These are phyloP conservation scores for Protomyces inundatus DNA, from an alignment of 1,139 yeast genomes.

Conservation along the genomic window DNA sequence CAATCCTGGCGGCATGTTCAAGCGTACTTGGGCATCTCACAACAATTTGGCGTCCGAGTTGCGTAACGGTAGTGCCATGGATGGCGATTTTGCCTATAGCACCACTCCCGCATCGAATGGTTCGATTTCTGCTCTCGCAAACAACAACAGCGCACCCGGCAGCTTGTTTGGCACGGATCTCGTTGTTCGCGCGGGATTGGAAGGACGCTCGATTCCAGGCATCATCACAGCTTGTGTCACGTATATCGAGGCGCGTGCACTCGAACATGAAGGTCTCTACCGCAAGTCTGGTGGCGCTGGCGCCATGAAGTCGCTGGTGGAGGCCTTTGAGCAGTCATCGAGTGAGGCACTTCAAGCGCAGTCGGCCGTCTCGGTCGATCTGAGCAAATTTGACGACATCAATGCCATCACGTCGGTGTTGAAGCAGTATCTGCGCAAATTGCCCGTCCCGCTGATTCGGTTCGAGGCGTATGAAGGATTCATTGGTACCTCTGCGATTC, in stretches of 20 bases:
- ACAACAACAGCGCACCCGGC: neutral
- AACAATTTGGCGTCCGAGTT: constrained; percentile 9
- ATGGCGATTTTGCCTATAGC: neutral
- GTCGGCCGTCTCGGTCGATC: constrained; percentile 5
- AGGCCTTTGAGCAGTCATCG: constrained; percentile 40
- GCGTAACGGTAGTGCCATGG: neutral
- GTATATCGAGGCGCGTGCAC: constrained; percentile 71
- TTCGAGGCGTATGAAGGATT: constrained; percentile 61
- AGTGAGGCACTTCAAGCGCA: neutral
- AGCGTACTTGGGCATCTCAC: constrained; percentile 23
- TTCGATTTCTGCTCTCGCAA: neutral
- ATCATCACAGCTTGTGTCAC: constrained; percentile 67
- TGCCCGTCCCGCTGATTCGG: constrained; percentile 82
- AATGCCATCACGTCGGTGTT: constrained; percentile 82
- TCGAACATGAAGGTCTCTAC: constrained; percentile 78
- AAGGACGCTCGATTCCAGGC: constrained; percentile 59
- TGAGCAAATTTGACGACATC: constrained; percentile 55
- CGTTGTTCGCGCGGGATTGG: constrained; percentile 56
- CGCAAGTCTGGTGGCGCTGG: constrained; percentile 86
- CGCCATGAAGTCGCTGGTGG: constrained; percentile 54
- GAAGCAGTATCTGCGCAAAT: constrained; percentile 75
- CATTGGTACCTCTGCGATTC: constrained; percentile 41
- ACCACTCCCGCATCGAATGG: neutral
- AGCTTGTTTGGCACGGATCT: constrained; percentile 37
- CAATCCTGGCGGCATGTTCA: constrained; percentile 17